Conservation (phyloP, 257 asterid species). For the Primulina eburnea region DNA sequence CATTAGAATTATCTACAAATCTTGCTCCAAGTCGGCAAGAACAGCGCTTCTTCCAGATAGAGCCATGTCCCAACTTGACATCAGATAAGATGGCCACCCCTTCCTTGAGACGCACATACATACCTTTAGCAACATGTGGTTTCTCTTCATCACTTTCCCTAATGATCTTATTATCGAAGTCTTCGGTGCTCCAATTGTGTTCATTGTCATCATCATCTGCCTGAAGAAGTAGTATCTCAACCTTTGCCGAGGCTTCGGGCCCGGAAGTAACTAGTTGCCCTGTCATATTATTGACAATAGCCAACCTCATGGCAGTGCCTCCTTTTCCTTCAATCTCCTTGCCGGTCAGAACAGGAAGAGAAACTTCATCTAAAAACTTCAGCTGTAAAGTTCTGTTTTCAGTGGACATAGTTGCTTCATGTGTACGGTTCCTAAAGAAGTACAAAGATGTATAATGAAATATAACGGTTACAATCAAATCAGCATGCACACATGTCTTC, state of each 20-base stretch:
- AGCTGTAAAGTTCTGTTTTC: slow-evolving; percentile 35
- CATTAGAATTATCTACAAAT: slow-evolving; percentile 23
- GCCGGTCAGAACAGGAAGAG: slow-evolving; percentile 36
- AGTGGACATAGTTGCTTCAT: slow-evolving; percentile 16
- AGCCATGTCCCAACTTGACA: slow-evolving; percentile 37
- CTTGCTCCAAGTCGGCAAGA: slow-evolving; percentile 50
- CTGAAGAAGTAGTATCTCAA: slow-evolving; percentile 42
- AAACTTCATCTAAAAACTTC: slow-evolving; percentile 39
- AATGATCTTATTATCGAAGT: slow-evolving; percentile 33
- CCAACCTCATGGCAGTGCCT: slow-evolving; percentile 27
- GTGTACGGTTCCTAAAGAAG: slow-evolving; percentile 31
- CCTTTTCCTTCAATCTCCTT: slow-evolving; percentile 35
- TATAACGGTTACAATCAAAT: neutral
- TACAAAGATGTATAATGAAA: neutral
- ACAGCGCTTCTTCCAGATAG: slow-evolving; percentile 34
- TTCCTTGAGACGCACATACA: slow-evolving; percentile 23
- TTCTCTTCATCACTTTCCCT: slow-evolving; percentile 34
- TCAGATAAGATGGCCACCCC: slow-evolving; percentile 36
- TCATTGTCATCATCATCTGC: slow-evolving; percentile 25
- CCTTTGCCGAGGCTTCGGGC: slow-evolving; percentile 38
- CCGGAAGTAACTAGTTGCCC: slow-evolving; percentile 28
- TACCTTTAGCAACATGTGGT: slow-evolving; percentile 41
- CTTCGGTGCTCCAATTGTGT: slow-evolving; percentile 25
- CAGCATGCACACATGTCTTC: neutral
- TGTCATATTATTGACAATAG: slow-evolving; percentile 32